Evolutionary conservation across 1,284 basidiomycete species (phyloP), one percentile per base, ranked within the genome.

Genomic region (Moniliophthora roreri): DNA sequence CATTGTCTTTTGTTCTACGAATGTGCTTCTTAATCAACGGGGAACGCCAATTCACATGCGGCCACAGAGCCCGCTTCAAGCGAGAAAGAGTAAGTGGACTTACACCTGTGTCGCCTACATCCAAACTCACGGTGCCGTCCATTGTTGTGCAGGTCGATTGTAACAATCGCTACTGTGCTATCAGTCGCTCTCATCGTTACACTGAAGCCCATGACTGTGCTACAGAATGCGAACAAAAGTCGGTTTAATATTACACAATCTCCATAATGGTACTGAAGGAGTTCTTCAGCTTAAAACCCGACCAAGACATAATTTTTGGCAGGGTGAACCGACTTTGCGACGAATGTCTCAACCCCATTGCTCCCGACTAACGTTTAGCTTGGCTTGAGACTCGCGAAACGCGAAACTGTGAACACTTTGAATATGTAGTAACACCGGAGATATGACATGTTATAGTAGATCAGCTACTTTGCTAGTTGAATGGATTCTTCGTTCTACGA

Each of bases 21-120:
- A 80, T 80, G 78, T 80, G 78, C 53, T 76, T 67, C 59, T 60
- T 68, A 34, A 56, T 80, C 37, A 57, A 65, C 16, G 59, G 74
- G 37, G 68, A 68, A 53, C 58, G 67, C 21, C 65, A 65, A 20
- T 74, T 69, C 57, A 46, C 36, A 15, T 80, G 77, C 58, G 41
- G 54, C 21, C 76, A 80, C 57, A 57, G 61, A 5, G 46, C 23
- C 18, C 44, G 23, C 7, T 23, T 46, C 26, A 32, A 24, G 1
- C 1, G 44, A 15, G 24, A 46, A 1, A 24, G 28, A n/a, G 44
- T 46, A 9, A 46, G 44, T 32, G 28, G 11, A 9, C n/a, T n/a
- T 32, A 32, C 26, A 4, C 2, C 44, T 2, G 28, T 16, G 13
- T 15, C 10, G 23, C 3, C 9, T n/a, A 18, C 2, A 18, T 18